A percentile compares a stretch with the other conserved stretches of the same genome.
These are phyloP conservation scores for Penicillium fuscoglaucum DNA, from an alignment of 2,329 filamentous ascomycete species.

Conservation along the genomic window DNA sequence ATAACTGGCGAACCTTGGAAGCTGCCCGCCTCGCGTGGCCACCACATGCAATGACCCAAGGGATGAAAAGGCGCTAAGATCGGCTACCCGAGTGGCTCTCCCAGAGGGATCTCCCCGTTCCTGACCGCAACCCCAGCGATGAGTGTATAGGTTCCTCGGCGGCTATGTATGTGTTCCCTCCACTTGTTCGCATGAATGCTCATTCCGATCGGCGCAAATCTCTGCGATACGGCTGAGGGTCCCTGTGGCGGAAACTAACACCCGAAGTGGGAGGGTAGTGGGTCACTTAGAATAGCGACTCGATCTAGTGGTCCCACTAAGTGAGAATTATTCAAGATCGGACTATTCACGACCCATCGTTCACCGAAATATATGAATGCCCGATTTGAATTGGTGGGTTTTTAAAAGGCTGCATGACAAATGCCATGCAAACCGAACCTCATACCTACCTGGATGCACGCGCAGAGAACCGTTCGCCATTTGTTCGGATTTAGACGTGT, in stretches of 20 bases:
- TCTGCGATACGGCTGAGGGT: background rate
- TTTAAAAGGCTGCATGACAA: background rate
- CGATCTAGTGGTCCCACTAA: background rate
- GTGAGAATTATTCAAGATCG: background rate
- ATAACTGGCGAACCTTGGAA: background rate
- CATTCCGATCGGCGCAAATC: background rate
- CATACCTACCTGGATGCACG: background rate
- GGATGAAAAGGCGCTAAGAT: conserved; percentile 17
- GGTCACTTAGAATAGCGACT: background rate
- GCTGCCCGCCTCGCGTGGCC: background rate
- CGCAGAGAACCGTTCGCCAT: background rate
- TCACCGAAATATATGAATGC: background rate
- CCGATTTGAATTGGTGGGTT: background rate
- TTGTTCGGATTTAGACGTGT: conserved; percentile 2
- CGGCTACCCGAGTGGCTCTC: conserved; percentile 13
- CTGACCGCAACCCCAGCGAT: background rate
- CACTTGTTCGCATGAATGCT: background rate
- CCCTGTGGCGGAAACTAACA: background rate
- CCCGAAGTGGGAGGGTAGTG: background rate
- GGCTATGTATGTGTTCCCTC: background rate
- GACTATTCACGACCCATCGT: background rate
- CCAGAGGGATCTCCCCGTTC: conserved; percentile 18
- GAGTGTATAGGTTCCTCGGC: no score
- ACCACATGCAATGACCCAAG: background rate
- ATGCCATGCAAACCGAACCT: conserved; percentile 1